Base-by-base conservation (phyloP, 176 grass and related monocot genomes). In the Carex parvula region DNA sequence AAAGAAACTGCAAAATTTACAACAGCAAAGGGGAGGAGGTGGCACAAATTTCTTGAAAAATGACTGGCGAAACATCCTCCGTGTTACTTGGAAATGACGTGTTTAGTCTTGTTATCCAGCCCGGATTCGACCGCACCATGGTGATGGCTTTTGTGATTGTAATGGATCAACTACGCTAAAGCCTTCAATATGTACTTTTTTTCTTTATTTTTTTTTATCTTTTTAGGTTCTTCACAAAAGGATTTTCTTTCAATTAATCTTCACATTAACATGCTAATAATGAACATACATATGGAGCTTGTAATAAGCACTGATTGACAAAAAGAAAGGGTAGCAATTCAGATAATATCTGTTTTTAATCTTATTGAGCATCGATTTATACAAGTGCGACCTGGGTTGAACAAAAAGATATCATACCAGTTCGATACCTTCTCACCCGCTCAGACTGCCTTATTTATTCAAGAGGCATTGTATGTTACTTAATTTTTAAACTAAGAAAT, bases 111-210 rank as follows among this genome's bases (percentile, higher is more conserved):
- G 64, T 86, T 6, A 83, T 98, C 64, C 79, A 81, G 46, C 88
- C 91, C 0, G 83, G 79, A 33, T 79, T 89, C 3, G 89, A 98
- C 35, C 82, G 33, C 54, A 70, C 65, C 3, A 82, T 87, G 4
- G n/a, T 95, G 77, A 98, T 95, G 95, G 95, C 95, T 0, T 85
- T 98, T 42, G 84, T 93, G 1, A 87, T 98, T 7, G 79, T 95
- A 50, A 93, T 95, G 92, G 95, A 95, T 68, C 64, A 91, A 50
- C 89, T 95, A 32, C 87, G 89, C 37, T 87, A 48, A 70, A n/a
- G 7, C 67, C 1, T 70, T 69, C 33, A 69, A 72, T 30, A 29
- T 70, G 67, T 12, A 21, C 16, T 21, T 0, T 37, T 39, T 3
- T 39, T 39, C 37, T 39, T 39, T 39, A 39, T 39, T 8, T 50